Evolutionary conservation across 148 eudicot genomes (phyloP), one percentile per base, ranked within the genome.

Genomic region (Nepenthes mirabilis): DNA sequence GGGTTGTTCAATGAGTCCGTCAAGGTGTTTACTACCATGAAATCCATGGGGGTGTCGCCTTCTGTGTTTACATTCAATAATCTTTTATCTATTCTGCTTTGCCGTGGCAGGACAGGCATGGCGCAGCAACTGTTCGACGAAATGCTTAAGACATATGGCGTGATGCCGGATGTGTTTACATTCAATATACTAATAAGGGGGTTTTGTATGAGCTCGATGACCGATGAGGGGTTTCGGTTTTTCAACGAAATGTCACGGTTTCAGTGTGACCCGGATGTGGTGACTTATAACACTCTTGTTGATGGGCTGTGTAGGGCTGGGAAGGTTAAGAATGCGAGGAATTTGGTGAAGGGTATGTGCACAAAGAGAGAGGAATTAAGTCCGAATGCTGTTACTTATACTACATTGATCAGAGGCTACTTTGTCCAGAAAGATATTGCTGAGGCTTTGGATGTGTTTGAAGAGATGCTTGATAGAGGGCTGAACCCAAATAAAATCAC

Each of bases 271-370:
- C 74, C 79, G 35, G 79, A 74, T 71, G 61, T 78, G 64, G 56
- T 75, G 37, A 78, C 79, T 1, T 78, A 71, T 49, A 78, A 78
- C 57, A 78, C 82, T 7, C 68, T 78, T 52, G 76, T 78, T 65
- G 82, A 78, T 60, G 82, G 82, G 13, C 56, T 78, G 65, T 78
- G 82, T 69, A 71, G 75, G 61, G 76, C 43, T 34, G 82, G 82
- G 49, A 78, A 69, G 66, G 71, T 72, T 14, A 50, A 65, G 52
- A 37, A 62, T 65, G 82, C 74, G 2, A 64, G 66, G 40, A 75
- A 78, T 62, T 72, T 78, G 73, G 55, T 78, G 36, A 59, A 61
- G 43, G 79, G 76, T 32, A 78, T 78, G 82, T 9, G 33, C 3
- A 71, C 55, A 43, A 78, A 65, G 57, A 32, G 79, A 51, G 36